Percentiles rank a stretch among this genome's conserved stretches.
Evolutionary conservation across 1,284 basidiomycete genomes (phyloP).

Genomic region (Farysia itapuensis): DNA sequence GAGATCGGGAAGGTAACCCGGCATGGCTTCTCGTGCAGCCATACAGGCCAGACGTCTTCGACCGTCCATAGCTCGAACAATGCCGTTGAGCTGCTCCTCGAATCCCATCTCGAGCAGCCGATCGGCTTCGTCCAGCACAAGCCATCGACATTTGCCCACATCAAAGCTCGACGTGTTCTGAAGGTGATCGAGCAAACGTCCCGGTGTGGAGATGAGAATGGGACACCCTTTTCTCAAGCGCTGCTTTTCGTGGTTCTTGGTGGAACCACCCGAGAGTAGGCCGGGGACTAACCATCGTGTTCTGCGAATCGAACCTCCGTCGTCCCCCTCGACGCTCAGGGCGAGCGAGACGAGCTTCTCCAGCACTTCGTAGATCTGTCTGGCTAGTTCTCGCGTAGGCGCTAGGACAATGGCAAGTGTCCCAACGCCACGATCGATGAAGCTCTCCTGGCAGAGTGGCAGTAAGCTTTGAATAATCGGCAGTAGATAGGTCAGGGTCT

Average conservation of each 20-base stretch:
- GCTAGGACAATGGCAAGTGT: constrained; percentile 93
- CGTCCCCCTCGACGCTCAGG: constrained; percentile 67
- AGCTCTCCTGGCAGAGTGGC: constrained; percentile 75
- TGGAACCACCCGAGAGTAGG: constrained; percentile 75
- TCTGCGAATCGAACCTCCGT: constrained; percentile 62
- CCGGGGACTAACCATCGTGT: constrained; percentile 89
- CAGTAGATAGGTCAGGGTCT: constrained; percentile 90
- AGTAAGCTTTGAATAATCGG: constrained; percentile 94
- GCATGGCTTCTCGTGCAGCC: constrained; percentile 66
- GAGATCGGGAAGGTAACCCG: constrained; percentile 12
- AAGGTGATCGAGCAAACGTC: constrained; percentile 73
- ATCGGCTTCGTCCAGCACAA: constrained; percentile 96
- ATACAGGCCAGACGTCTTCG: constrained; percentile 48
- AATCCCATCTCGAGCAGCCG: constrained; percentile 71
- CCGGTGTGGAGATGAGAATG: constrained; percentile 72
- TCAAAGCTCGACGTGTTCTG: constrained; percentile 85
- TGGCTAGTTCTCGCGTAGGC: constrained; percentile 90
- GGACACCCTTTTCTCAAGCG: constrained; percentile 73
- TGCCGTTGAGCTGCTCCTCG: constrained; percentile 67
- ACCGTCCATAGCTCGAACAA: constrained; percentile 65
- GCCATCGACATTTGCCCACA: constrained; percentile 89
- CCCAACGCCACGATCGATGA: constrained; percentile 73
- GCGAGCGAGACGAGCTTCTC: constrained; percentile 67
- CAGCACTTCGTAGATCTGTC: constrained; percentile 80
- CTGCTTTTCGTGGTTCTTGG: constrained; percentile 74